These are phyloP conservation scores for Termitomyces sp. DNA, from an alignment of 768 basidiomycete species.

Conservation along the genomic window DNA sequence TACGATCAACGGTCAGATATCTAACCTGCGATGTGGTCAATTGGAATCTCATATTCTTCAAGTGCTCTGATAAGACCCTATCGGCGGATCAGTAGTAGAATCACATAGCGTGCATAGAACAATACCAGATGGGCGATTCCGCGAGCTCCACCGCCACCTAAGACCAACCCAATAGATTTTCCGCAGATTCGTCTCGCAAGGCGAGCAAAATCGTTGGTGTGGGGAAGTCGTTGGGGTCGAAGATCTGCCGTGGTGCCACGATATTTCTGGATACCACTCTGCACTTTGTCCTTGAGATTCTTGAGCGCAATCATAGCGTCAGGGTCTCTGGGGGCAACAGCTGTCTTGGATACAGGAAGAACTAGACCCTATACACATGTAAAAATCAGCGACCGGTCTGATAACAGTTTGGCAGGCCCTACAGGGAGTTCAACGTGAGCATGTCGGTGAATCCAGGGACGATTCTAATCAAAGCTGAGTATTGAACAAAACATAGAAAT, in stretches of 20 bases:
- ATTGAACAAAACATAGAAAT: neutral
- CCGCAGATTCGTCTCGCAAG: slow-evolving; percentile 90
- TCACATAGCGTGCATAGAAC: neutral
- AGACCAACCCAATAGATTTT: slow-evolving; percentile 86
- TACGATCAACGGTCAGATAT: neutral
- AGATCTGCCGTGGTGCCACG: slow-evolving; percentile 56
- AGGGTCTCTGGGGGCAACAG: slow-evolving; percentile 65
- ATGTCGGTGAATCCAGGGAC: slow-evolving; percentile 95
- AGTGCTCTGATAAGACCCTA: slow-evolving; percentile 91
- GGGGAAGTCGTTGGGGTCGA: slow-evolving; percentile 70
- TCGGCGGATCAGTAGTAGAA: slow-evolving; percentile 3
- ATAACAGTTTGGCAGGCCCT: slow-evolving; percentile 13
- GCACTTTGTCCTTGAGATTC: slow-evolving; percentile 89
- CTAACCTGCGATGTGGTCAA: slow-evolving; percentile 86
- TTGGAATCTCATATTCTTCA: slow-evolving; percentile 87
- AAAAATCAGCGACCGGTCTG: neutral
- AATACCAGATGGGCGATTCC: slow-evolving; percentile 44
- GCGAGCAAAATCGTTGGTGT: slow-evolving; percentile 88
- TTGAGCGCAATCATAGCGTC: slow-evolving; percentile 86
- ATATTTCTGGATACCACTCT: slow-evolving; percentile 84
- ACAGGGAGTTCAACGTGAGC: slow-evolving; percentile 91
- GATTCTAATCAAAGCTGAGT: slow-evolving; percentile 46
- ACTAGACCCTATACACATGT: slow-evolving; percentile 56
- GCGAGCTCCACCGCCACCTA: slow-evolving; percentile 96
- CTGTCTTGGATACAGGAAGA: slow-evolving; percentile 54